Evolutionary conservation across 108 stramenopile genomes (phyloP), one percentile per base, ranked within the genome.

Genomic region (Discostella stelligeroides): DNA sequence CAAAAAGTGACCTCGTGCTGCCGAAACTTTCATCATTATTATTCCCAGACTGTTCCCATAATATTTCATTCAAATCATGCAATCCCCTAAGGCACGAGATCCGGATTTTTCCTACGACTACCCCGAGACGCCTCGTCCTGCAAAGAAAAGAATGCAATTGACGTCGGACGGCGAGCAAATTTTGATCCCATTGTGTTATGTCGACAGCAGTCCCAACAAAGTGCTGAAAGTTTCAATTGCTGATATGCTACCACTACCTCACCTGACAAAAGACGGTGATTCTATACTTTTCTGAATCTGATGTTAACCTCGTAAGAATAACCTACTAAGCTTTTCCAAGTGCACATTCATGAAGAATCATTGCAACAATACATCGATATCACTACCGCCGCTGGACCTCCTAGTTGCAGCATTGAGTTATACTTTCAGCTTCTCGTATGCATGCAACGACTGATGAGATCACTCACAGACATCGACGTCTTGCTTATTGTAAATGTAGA

Each of bases 401-500:
- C 6, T 6, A 34, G 34, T 34, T 34, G 5, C 3, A 34, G 6
- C 6, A 34, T 34, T 5, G 34, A n/a, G 43, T n/a, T 2, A 45
- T 9, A 4, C n/a, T 45, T n/a, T n/a, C n/a, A n/a, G n/a, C 15
- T 17, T 17, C 15, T 45, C 5, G 5, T 10, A n/a, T n/a, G n/a
- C 30, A 46, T 41, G 24, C 27, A 34, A 29, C 54, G 17, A 13
- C 38, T 57, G 37, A 13, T 38, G 24, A 25, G 62, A 38, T 24
- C 58, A 25, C 28, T 68, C 40, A 18, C 18, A 7, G 67, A 45
- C 37, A 13, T 56, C 39, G 54, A 45, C 40, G 67, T 40, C 55
- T 56, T 55, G 43, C 4, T 39, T 57, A 21, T 18, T 1, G 72
- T 65, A 8, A 28, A 34, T 38, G 73, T 40, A 37, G 51, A 58